Base-by-base conservation (phyloP, 257 asterid species). In the Nicotiana attenuata region DNA sequence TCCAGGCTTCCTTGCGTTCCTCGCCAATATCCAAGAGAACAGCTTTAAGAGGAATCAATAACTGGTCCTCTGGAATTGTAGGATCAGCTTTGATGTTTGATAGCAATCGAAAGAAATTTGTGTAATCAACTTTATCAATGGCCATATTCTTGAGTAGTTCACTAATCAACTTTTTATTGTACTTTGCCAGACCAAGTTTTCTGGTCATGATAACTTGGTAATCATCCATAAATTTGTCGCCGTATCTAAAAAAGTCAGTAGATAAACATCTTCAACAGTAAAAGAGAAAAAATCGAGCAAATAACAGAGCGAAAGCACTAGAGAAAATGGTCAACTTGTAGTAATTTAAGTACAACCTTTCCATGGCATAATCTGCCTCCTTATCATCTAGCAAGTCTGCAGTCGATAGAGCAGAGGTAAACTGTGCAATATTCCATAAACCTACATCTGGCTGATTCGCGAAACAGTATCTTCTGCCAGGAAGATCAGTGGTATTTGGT, bases 401-500 rank as follows among this genome's bases (percentile, higher is more conserved):
- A 78, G 95, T 88, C 11, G 95, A 89, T 50, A 96, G 91, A 75
- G 97, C 85, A 2, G 92, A 88, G 83, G 93, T 84, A 26, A 94
- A 94, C 80, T 94, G 99, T 0, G 95, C 97, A 84, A 96, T 88
- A 87, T 96, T 96, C 99, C 99, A 96, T 78, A 93, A 88, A 69
- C 97, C 97, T 80, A 96, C 92, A 90, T 96, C 99, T 50, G 99
- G 99, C 86, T 96, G 99, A 90, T 94, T 96, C 69, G 98, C 98
- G 73, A 96, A 96, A 88, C 98, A 92, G 55, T 96, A 96, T 87
- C 99, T 91, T 91, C 98, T 88, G 68, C 98, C 99, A 2, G 99
- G 99, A 87, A 96, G 98, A 90, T 96, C 99, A 60, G 99, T 96
- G 53, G 99, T 96, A 84, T 96, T 96, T 89, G 99, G 99, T 35